Percentiles rank a stretch among this genome's conserved stretches.
These are phyloP conservation scores for Jaltomata sinuosa DNA, from an alignment of 257 asterid genomes.

Conservation along the genomic window DNA sequence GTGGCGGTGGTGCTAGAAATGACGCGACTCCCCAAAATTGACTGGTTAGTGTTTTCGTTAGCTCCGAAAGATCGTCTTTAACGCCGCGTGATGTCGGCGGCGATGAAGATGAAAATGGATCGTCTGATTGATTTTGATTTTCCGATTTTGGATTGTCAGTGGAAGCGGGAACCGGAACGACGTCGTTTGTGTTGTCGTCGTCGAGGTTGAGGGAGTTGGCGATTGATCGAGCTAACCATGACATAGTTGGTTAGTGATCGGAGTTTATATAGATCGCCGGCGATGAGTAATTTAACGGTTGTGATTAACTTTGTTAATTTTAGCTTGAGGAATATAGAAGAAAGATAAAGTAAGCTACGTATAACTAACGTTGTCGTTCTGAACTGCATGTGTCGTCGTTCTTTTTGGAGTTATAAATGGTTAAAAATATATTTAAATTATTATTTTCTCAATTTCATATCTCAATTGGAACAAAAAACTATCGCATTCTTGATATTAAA, in stretches of 20 bases:
- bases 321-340: background rate
- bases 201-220: background rate
- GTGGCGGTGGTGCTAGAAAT: slow-evolving; percentile 72
- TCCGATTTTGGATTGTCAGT: background rate
- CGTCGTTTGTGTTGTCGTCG: background rate
- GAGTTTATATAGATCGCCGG: background rate
- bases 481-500: too few relatives aligned
- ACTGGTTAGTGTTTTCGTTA: slow-evolving; percentile 72
- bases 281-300: background rate
- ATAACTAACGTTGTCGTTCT: background rate
- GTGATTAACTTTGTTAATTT: background rate
- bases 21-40: slow-evolving; percentile 97
- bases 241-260: background rate
- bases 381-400: background rate
- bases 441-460: too few relatives aligned
- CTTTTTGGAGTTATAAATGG: too few relatives aligned
- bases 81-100: slow-evolving; percentile 54
- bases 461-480: too few relatives aligned
- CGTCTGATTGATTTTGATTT: background rate
- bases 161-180: background rate
- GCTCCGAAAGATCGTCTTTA: slow-evolving; percentile 78
- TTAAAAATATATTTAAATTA: too few relatives aligned
- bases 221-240: background rate
- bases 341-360: background rate
- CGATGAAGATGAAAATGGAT: background rate